phyloP scores from a whole-genome alignment of 169 alveolate species.

The Cryptosporidium sp. region DNA sequence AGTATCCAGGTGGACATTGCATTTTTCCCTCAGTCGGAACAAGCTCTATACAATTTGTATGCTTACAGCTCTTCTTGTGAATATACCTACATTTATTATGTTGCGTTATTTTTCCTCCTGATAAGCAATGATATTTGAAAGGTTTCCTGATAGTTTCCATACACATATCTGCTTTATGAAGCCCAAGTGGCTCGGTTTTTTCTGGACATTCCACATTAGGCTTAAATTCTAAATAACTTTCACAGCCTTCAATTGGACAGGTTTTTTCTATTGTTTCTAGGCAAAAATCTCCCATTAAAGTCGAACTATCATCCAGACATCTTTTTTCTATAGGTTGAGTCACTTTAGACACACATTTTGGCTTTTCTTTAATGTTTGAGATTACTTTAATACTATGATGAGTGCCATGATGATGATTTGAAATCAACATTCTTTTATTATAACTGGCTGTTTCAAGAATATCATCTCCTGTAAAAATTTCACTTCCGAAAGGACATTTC shows the following conservation, averaged over 20 bases:
- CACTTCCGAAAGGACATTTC: constrained; percentile 34
- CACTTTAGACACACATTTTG: constrained; percentile 25
- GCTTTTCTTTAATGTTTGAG: constrained; percentile 7
- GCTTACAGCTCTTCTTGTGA: constrained; percentile 32
- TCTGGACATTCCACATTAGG: constrained; percentile 40
- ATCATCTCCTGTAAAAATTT: not conserved
- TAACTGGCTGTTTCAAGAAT: not conserved
- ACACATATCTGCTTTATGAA: constrained; percentile 54
- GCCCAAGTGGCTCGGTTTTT: constrained; percentile 43
- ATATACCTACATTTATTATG: constrained; percentile 60
- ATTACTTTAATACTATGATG: not conserved
- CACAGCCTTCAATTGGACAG: constrained; percentile 67
- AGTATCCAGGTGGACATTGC: constrained; percentile 76
- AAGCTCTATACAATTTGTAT: constrained; percentile 39
- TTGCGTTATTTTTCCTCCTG: constrained; percentile 46
- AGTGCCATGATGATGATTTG: not conserved
- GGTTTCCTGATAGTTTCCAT: constrained; percentile 27
- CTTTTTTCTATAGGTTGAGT: constrained; percentile 5
- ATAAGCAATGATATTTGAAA: constrained; percentile 26
- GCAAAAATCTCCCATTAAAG: constrained; percentile 13
- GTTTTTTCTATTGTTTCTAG: constrained; percentile 19
- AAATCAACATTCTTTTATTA: not conserved
- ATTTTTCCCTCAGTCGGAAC: constrained; percentile 30
- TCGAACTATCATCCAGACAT: not conserved
- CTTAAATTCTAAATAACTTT: constrained; percentile 33